Conservation (phyloP, 257 asterid genomes). For the Coffea eugenioides region DNA sequence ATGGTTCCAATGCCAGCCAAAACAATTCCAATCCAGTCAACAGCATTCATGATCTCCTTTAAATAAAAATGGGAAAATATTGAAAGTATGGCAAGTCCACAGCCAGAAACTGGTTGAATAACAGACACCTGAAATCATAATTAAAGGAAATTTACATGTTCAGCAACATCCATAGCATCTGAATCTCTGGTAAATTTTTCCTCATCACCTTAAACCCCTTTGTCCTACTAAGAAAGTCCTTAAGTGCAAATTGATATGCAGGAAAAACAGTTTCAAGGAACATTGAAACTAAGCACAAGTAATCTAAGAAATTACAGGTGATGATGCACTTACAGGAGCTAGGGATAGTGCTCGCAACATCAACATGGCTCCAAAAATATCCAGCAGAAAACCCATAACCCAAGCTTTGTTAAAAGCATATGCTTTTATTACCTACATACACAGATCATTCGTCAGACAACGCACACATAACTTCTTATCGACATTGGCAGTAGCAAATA, state of each 20-base stretch:
- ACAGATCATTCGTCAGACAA: slow-evolving; percentile 1
- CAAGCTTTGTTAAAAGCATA: slow-evolving; percentile 87
- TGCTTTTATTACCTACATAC: slow-evolving; percentile 76
- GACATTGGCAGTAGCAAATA: not conserved
- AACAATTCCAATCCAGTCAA: slow-evolving; percentile 95
- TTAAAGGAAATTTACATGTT: slow-evolving; percentile 11
- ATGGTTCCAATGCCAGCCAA: slow-evolving; percentile 97
- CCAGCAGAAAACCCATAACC: slow-evolving; percentile 88
- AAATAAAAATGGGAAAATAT: slow-evolving; percentile 95
- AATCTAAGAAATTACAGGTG: slow-evolving; percentile 8
- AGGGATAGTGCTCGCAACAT: slow-evolving; percentile 92
- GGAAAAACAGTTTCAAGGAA: not conserved
- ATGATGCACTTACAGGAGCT: slow-evolving; percentile 70
- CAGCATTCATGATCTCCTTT: slow-evolving; percentile 87
- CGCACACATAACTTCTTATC: not conserved
- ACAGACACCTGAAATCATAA: slow-evolving; percentile 67
- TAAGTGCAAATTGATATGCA: not conserved
- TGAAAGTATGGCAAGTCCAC: slow-evolving; percentile 97
- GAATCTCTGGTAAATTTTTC: not conserved
- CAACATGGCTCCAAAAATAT: slow-evolving; percentile 87
- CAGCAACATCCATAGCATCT: slow-evolving; percentile 3
- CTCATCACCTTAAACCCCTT: not conserved
- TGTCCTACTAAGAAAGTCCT: not conserved
- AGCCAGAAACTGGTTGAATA: slow-evolving; percentile 98
- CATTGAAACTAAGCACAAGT: slow-evolving; percentile 1